These are phyloP conservation scores for Emericellopsis cladophorae DNA, from an alignment of 2,329 filamentous ascomycete genomes.

Conservation along the genomic window DNA sequence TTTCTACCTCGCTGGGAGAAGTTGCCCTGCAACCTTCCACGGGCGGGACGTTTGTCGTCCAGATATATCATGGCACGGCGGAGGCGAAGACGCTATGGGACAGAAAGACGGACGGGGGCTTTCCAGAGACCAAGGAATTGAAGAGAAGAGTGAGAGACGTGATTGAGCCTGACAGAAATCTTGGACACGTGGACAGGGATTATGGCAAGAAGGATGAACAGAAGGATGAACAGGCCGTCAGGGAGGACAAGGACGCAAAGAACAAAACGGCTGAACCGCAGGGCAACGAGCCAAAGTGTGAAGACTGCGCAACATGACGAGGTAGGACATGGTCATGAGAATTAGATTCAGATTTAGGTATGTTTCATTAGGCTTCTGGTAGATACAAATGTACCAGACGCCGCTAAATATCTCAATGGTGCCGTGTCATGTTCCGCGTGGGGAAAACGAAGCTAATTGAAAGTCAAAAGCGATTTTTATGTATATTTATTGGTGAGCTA, in stretches of 20 bases:
- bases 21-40: conserved; percentile 77
- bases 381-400: too few species aligned
- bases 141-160: conserved; percentile 76
- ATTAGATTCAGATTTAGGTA: too few species aligned
- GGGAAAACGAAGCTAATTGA: conserved; percentile 2
- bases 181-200: conserved; percentile 69
- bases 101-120: conserved; percentile 73
- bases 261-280: background rate
- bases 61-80: conserved; percentile 29
- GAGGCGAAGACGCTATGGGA: conserved; percentile 65
- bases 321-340: too few species aligned
- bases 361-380: too few species aligned
- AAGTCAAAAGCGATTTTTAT: conserved; percentile 13
- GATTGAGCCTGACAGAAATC: conserved; percentile 62
- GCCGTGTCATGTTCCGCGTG: background rate
- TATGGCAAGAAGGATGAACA: conserved; percentile 9
- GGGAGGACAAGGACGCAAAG: background rate
- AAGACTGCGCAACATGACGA: conserved; percentile 1
- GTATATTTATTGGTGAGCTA: conserved; percentile 27
- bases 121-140: conserved; percentile 86
- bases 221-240: background rate
- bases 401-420: too few species aligned
- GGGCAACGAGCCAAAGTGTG: conserved; percentile 5
- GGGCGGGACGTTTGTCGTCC: conserved; percentile 71
- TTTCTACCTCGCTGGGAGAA: conserved; percentile 71